Evolutionary conservation across 1,284 basidiomycete species (phyloP).

Genomic region (Ceratobasidium sp.): DNA sequence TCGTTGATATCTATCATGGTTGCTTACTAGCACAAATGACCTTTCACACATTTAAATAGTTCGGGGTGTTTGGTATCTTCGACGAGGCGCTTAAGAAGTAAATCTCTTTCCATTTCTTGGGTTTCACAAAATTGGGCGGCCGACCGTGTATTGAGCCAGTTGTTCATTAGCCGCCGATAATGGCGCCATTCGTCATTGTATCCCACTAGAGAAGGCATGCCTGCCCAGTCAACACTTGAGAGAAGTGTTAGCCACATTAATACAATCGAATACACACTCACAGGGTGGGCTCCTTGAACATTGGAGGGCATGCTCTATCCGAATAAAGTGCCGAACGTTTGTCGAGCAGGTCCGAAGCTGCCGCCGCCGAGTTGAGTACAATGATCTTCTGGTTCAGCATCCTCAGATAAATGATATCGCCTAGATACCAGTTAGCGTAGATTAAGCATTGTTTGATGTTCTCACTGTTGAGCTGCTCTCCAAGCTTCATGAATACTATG

Average conservation of each 20-base stretch:
- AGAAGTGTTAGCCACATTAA: no score
- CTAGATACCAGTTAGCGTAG: no score
- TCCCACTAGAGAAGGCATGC: background rate
- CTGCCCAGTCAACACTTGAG: no score
- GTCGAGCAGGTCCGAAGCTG: slow-evolving; percentile 55
- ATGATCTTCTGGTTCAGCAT: slow-evolving; percentile 57
- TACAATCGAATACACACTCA: background rate
- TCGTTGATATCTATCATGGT: no score
- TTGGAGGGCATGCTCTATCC: slow-evolving; percentile 44
- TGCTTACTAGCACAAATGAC: no score
- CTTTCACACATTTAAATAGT: no score
- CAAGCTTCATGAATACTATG: background rate
- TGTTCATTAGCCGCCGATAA: background rate
- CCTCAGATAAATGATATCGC: slow-evolving; percentile 57
- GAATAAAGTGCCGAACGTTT: slow-evolving; percentile 55
- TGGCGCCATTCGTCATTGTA: background rate
- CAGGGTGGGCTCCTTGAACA: background rate
- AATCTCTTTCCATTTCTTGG: no score
- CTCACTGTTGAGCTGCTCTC: slow-evolving; percentile 7
- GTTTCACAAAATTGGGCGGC: background rate
- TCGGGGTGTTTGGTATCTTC: no score
- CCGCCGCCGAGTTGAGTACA: slow-evolving; percentile 55
- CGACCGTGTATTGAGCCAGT: background rate
- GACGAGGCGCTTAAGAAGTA: no score
- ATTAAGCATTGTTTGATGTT: no score